Percentiles rank a stretch among this genome's conserved stretches.
Evolutionary conservation across 371 early-diverging fungal genomes (phyloP).

Genomic region (Mucor lusitanicus): DNA sequence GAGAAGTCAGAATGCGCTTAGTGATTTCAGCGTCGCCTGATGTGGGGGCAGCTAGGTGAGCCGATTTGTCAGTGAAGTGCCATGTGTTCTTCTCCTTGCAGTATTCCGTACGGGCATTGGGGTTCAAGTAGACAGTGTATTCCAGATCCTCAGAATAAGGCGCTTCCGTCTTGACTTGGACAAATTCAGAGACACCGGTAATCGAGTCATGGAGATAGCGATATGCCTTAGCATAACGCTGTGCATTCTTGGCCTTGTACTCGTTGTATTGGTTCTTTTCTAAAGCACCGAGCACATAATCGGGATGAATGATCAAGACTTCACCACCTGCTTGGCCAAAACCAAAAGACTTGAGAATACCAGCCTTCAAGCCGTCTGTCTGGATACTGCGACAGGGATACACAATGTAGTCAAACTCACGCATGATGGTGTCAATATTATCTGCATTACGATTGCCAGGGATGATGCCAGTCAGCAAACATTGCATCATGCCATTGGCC

Average conservation of each 20-base stretch:
- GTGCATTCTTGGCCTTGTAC: conserved; percentile 72
- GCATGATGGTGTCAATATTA: conserved; percentile 85
- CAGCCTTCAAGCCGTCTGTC: conserved; percentile 94
- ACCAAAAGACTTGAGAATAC: conserved; percentile 92
- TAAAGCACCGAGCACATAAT: conserved; percentile 85
- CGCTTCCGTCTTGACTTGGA: conserved; percentile 86
- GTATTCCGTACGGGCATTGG: conserved; percentile 84
- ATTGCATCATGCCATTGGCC: conserved; percentile 93
- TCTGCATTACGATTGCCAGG: conserved; percentile 97
- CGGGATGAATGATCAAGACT: conserved; percentile 88
- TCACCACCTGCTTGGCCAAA: conserved; percentile 98
- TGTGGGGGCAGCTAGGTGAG: conserved; percentile 31
- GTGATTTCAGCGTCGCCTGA: conserved; percentile 60
- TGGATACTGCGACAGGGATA: conserved; percentile 89
- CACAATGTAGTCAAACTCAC: conserved; percentile 80
- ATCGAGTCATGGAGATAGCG: conserved; percentile 93
- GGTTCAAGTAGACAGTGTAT: conserved; percentile 88
- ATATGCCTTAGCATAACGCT: conserved; percentile 83
- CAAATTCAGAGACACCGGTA: conserved; percentile 82
- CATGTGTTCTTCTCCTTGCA: conserved; percentile 75
- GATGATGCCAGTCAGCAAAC: conserved; percentile 84
- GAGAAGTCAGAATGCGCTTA: conserved; percentile 58
- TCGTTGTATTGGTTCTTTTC: conserved; percentile 70
- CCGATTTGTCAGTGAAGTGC: conserved; percentile 65
- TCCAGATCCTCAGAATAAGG: conserved; percentile 90